phyloP scores from a whole-genome alignment of 768 basidiomycete genomes.

The Termitomyces sp. region DNA sequence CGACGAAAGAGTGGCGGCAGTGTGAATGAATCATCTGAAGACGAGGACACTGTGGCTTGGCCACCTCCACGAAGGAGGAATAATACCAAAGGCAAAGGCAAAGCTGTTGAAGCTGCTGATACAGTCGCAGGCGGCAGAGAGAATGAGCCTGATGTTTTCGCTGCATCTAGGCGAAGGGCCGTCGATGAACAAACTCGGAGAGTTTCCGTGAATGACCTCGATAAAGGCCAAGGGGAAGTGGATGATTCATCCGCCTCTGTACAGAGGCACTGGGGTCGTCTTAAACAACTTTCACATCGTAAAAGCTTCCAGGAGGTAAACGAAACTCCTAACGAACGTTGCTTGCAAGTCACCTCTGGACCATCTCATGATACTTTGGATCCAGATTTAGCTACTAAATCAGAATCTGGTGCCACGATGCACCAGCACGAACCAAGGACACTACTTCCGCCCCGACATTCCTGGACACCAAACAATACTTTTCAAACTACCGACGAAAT shows the following conservation, averaged over 20 bases:
- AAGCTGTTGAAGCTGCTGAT: neutral
- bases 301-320: neutral
- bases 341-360: neutral
- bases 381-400: neutral
- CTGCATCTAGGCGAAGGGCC: neutral
- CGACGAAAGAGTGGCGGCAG: constrained; percentile 1
- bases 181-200: neutral
- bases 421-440: neutral
- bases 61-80: constrained; percentile 18
- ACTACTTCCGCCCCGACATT: constrained; percentile 4
- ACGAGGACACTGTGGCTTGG: constrained; percentile 15
- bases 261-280: neutral
- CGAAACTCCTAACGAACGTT: neutral
- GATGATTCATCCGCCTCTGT: neutral
- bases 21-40: constrained; percentile 14
- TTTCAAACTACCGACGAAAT: neutral
- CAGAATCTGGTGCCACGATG: neutral
- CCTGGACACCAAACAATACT: constrained; percentile 12
- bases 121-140: neutral
- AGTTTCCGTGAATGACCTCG: neutral
- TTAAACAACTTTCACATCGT: neutral
- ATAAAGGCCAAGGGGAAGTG: neutral
- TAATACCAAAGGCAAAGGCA: constrained; percentile 6
- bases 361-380: neutral
- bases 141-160: neutral